Evolutionary conservation across 192 early-diverging fungal genomes (phyloP), one percentile per base, ranked within the genome.

Genomic region (Entomortierella parvispora): DNA sequence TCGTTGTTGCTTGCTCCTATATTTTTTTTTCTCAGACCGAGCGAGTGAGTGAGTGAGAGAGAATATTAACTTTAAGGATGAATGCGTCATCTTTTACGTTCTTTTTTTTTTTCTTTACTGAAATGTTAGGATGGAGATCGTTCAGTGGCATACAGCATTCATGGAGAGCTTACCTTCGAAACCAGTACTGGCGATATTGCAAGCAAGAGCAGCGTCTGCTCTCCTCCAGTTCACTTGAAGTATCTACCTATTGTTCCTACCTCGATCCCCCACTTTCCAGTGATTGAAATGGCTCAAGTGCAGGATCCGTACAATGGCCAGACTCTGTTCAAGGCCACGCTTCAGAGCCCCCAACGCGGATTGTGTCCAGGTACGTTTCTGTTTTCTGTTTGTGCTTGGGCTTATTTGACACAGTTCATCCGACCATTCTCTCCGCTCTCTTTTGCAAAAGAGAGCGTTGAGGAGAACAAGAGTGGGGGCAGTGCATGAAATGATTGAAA

Each of bases 241-340:
- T 76, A 76, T 23, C 43, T 76, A 18, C 72, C 72, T 0, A 25
- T 76, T 20, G 47, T 76, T 9, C 72, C 65, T 1, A 76, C 72
- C 4, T 76, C 45, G 17, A 76, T 76, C 25, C 72, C 72, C 17
- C 58, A 76, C 18, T 68, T 33, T 31, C 72, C 72, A 8, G 59
- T 76, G 14, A 76, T 68, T 18, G 72, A 76, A 65, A 67, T 76
- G 65, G 43, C 72, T 18, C 65, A 76, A 45, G 65, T 58, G 25
- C 60, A 43, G 45, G 72, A 76, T 33, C 64, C 58, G 2, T 10
- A 48, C 28, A 45, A 64, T 1, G 55, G 56, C 29, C 42, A 51
- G 45, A 51, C 42, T 1, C 48, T 76, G 2, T 53, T 76, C 46
- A 76, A 76, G 56, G 72, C 65, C 7, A 15, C 31, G 0, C 22